These are phyloP conservation scores for Trichoderma koningii DNA, from an alignment of 2,329 filamentous ascomycete genomes.

Conservation along the genomic window DNA sequence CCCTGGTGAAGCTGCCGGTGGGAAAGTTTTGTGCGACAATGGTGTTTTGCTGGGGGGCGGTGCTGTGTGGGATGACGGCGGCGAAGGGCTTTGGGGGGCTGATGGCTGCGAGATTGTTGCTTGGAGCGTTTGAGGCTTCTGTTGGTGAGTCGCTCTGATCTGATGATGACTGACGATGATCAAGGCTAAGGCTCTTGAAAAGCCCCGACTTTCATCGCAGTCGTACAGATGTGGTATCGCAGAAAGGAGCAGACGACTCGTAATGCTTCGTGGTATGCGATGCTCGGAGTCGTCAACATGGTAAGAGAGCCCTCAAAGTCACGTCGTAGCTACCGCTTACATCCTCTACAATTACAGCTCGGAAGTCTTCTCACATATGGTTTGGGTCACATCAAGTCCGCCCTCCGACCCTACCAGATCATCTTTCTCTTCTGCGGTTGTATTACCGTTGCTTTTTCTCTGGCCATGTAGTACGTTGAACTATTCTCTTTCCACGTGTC, in stretches of 20 bases:
- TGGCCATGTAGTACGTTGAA: constrained; percentile 48
- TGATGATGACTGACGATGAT: not conserved
- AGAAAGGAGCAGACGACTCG: constrained; percentile 40
- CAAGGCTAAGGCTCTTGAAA: not conserved
- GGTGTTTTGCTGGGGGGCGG: constrained; percentile 55
- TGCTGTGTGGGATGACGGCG: constrained; percentile 54
- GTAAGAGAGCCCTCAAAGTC: constrained; percentile 25
- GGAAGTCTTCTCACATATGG: constrained; percentile 39
- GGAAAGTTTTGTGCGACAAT: constrained; percentile 56
- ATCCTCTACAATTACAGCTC: constrained; percentile 24
- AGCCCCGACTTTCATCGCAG: constrained; percentile 39
- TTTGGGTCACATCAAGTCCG: constrained; percentile 37
- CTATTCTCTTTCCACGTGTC: not conserved
- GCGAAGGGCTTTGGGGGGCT: constrained; percentile 51
- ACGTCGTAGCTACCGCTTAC: not conserved
- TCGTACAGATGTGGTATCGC: constrained; percentile 43
- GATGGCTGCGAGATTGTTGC: constrained; percentile 48
- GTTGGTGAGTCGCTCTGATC: constrained; percentile 34
- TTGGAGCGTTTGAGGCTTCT: constrained; percentile 52
- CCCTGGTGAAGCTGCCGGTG: constrained; percentile 55
- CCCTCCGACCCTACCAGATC: constrained; percentile 45
- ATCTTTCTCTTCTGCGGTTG: constrained; percentile 42
- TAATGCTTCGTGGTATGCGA: constrained; percentile 39
- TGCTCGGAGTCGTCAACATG: constrained; percentile 39
- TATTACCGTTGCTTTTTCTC: constrained; percentile 49